Base-by-base conservation (phyloP, 78 protist genomes). In the Chrysochromulina parva region DNA sequence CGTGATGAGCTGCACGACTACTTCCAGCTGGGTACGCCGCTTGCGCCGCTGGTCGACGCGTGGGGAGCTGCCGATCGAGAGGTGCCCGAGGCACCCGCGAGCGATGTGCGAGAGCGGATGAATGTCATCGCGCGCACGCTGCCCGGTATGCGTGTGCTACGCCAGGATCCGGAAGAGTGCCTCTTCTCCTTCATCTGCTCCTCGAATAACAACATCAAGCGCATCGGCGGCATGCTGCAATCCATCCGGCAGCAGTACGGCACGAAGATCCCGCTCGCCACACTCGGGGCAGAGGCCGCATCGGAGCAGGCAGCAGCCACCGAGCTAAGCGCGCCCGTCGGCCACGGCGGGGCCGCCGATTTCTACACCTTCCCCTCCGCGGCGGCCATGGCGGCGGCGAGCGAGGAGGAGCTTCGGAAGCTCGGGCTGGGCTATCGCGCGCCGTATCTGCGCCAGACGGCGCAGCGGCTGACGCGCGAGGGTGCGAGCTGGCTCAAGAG, bases 351-450 rank as follows among this genome's bases (percentile, higher is more conserved):
- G 62, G 62, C 7, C 6, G 24, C 88, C 19, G 24, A 11, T 19
- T 92, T 81, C 59, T 90, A 71, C 89, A 17, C 81, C 5, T 91
- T 95, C 71, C 94, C 96, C 52, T 82, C 95, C 4, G 69, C 92
- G 22, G 94, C 85, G 54, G 87, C 74, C 53, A 82, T 95, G 2
- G 52, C 90, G n/a, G 71, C 2, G 1, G 86, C 52, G 0, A 28
- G 38, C 17, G 96, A 95, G 85, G 24, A 50, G n/a, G 92, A 92
- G 60, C 73, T 97, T 86, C 92, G 95, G 20, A 95, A 57, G 9
- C 82, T 96, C 1, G 98, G 98, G 19, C 92, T 96, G 62, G 98
- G 98, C 1, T 97, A 97, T 81, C 74, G 97, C 71, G 97, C 98
- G n/a, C 80, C 60, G 73, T 95, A 88, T 80, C 78, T 94, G 26